Base-by-base conservation (phyloP, 768 basidiomycete genomes). In the Suillus fuscotomentosus region DNA sequence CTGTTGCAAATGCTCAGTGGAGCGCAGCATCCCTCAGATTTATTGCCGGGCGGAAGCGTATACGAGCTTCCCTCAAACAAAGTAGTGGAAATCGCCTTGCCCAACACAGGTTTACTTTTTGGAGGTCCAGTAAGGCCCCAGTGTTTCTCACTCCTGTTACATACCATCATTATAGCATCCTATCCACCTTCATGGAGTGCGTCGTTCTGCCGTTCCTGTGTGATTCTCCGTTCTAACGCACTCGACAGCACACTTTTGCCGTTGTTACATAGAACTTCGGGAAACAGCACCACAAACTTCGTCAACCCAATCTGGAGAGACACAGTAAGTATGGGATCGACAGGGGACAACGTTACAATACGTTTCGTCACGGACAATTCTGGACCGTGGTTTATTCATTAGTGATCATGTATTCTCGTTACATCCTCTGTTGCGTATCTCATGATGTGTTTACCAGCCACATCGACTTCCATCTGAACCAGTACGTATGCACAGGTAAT, bases 321-420 rank as follows among this genome's bases (percentile, higher is more conserved):
- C 56, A 74, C 72, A 0, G 66, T 75, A 38, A 77, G 71, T 47
- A 76, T 74, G 68, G 74, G 75, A n/a, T 69, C 64, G 2, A 68
- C 83, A 73, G 64, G 63, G 0, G 73, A 82, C 71, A 75, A 83
- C 69, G 82, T 84, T 36, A 83, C 83, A 3, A 77, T 91, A 60
- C 82, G 88, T 42, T 90, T 88, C 74, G 69, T 76, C 31, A 88
- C 88, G 3, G 83, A 90, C 69, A 90, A 90, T 73, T 81, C 88
- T 4, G 89, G 89, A 13, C 83, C 83, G 3, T 88, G 86, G 84
- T 76, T 83, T 67, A 65, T 83, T 36, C 83, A 83, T 66, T 83
- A 74, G 75, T 73, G 42, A 60, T 69, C 43, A 57, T 10, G 22
- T 10, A 14, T 48, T 51, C 22, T 42, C 6, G n/a, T 15, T 13